phyloP scores from a whole-genome alignment of 2,329 filamentous ascomycete species.

The Aspergillus calidoustus region DNA sequence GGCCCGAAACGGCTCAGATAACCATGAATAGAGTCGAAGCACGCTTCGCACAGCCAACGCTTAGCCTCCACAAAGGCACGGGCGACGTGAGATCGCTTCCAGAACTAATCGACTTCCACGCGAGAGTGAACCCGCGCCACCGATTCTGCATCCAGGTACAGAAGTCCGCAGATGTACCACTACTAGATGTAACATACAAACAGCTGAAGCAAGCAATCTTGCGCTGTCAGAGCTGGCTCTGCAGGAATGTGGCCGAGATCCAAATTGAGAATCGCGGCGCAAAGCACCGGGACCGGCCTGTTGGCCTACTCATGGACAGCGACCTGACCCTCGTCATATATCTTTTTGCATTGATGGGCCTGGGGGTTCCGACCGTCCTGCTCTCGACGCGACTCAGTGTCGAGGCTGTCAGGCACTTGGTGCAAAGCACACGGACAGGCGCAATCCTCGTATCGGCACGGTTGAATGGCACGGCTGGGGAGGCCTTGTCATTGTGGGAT shows the following conservation, averaged over 20 bases:
- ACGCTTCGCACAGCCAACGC: too few relatives aligned
- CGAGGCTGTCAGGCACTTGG: background rate
- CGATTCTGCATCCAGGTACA: background rate
- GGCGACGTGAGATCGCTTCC: background rate
- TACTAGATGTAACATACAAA: background rate
- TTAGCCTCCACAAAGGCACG: background rate
- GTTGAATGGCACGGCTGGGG: background rate
- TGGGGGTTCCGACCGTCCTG: slow-evolving; percentile 1
- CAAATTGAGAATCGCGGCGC: background rate
- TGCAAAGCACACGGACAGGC: background rate
- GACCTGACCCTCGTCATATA: background rate
- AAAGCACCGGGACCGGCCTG: background rate
- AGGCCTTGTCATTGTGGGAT: background rate
- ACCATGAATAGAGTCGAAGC: too few relatives aligned
- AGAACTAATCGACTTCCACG: background rate
- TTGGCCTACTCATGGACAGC: slow-evolving; percentile 20
- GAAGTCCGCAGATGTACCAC: background rate
- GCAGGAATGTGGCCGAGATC: background rate
- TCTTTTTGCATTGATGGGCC: background rate
- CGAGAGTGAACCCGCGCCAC: background rate
- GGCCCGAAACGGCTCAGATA: too few relatives aligned
- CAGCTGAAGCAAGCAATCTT: background rate
- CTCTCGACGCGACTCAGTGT: slow-evolving; percentile 7
- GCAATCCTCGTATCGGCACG: background rate
- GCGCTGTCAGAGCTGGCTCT: background rate